Conservation (phyloP, 176 grass and related monocot genomes). For the Lolium rigidum region DNA sequence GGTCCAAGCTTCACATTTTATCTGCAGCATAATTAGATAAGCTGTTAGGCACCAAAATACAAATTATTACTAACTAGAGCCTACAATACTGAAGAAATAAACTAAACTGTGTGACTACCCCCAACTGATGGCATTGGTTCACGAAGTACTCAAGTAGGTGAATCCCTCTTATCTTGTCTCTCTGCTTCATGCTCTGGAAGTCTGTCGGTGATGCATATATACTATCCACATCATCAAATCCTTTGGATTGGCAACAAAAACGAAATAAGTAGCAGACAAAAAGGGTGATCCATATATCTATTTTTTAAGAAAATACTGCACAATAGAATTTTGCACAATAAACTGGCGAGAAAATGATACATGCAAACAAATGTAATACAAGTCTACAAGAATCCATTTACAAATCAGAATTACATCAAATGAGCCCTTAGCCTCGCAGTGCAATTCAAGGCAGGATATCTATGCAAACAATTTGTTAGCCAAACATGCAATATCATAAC, state of each 20-base stretch:
- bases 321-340: not conserved
- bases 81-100: constrained; percentile 39
- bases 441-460: not conserved
- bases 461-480: not conserved
- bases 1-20: constrained; percentile 91
- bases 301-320: constrained; percentile 7
- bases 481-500: not conserved
- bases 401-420: constrained; percentile 15
- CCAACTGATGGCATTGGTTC: constrained; percentile 75
- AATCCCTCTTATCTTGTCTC: constrained; percentile 86
- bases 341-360: not conserved
- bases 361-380: not conserved
- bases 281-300: constrained; percentile 12
- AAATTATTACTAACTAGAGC: not conserved
- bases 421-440: not conserved
- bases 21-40: constrained; percentile 48
- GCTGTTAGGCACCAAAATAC: constrained; percentile 10
- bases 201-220: constrained; percentile 88
- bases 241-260: constrained; percentile 55
- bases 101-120: constrained; percentile 56
- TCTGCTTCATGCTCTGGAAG: constrained; percentile 74
- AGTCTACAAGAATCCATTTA: constrained; percentile 25
- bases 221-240: constrained; percentile 97
- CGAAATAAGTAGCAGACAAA: constrained; percentile 30
- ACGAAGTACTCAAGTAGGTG: constrained; percentile 96